Evolutionary conservation across 306 rosid species (phyloP), one percentile per base, ranked within the genome.

Genomic region (Cucurbita ficifolia): DNA sequence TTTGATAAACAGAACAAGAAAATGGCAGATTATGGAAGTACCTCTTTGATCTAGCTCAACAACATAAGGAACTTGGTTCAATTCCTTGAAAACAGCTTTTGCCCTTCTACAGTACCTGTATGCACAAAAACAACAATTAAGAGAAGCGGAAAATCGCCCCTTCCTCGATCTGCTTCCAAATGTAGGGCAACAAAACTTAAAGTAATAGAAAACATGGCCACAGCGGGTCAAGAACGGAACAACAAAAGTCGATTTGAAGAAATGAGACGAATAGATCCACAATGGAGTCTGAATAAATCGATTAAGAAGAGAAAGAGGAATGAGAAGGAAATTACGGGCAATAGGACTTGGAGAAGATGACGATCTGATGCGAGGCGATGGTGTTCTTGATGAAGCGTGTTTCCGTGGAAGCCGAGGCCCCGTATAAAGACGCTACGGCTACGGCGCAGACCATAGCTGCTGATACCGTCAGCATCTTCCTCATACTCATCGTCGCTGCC

Each of bases 11-110:
- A 65, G 7, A 10, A 12, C 29, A 1, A 43, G 9, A 65, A 49
- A 2, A 10, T 16, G n/a, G 14, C 16, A 70, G 59, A 14, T 75
- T 81, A 61, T 10, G 48, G 48, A 50, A 22, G 45, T 86, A 92
- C 98, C 92, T 85, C 96, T 93, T 80, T 82, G 92, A 76, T 93
- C 94, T 75, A 93, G 96, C 87, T 93, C 98, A 77, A 93, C 86
- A 63, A 93, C 90, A 86, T 82, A 74, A 10, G 98, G 87, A 19
- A 70, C 85, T 82, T 87, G 91, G 48, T 82, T 81, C 84, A 93
- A 81, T 79, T 90, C 90, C 80, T 90, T 81, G 83, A 93, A 93
- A 76, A 88, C 93, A 58, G 85, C 82, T 81, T 93, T 93, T 16
- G 97, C 98, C 83, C 80, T 90, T 76, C 35, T 84, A 78, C 98